Evolutionary conservation across 1,139 yeast species (phyloP), one percentile per base, ranked within the genome.

Genomic region (Kodamaea derodonti): DNA sequence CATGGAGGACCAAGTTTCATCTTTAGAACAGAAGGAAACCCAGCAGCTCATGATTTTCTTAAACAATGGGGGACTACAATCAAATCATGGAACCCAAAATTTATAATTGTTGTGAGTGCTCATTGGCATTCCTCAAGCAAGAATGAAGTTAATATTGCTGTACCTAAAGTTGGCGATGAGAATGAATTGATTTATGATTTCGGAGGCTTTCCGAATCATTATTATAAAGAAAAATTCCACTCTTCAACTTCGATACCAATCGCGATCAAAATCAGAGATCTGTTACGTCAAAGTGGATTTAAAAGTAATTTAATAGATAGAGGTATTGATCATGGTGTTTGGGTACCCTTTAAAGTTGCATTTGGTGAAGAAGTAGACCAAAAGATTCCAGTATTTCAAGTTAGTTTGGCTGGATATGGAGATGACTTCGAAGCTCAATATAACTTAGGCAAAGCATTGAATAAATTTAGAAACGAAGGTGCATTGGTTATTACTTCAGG

Each of bases 1-100:
- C 94, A 84, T 57, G 94, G 94, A 3, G 90, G 88, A 1, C 94
- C 94, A 3, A 77, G 81, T 1, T 81, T 84, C 53, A 74, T 81
- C 69, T 72, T 79, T 47, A 22, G 31, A 4, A 30, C 24, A 2
- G 57, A 55, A 24, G 72, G 79, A 3, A 72, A 79, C 41, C 43
- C 46, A 11, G 84, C 84, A 3, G 90, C 92, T 0, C 80, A 73
- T 65, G 60, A 65, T n/a, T 61, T 62, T 4, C 64, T 79, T 8
- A 56, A 64, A 31, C 45, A 56, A 14, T 42, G 81, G 13, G 94
- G 94, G 1, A 45, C 54, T 14, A 59, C 60, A 24, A 77, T 84
- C 42, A 67, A 65, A 36, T 48, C 60, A 1, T 54, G 76, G 48
- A 72, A 77, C 39, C 94, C 94, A 2, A 79, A 79, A 41, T 82